These are phyloP conservation scores for Colletotrichum tabaci DNA, from an alignment of 2,329 filamentous ascomycete genomes.

Conservation along the genomic window DNA sequence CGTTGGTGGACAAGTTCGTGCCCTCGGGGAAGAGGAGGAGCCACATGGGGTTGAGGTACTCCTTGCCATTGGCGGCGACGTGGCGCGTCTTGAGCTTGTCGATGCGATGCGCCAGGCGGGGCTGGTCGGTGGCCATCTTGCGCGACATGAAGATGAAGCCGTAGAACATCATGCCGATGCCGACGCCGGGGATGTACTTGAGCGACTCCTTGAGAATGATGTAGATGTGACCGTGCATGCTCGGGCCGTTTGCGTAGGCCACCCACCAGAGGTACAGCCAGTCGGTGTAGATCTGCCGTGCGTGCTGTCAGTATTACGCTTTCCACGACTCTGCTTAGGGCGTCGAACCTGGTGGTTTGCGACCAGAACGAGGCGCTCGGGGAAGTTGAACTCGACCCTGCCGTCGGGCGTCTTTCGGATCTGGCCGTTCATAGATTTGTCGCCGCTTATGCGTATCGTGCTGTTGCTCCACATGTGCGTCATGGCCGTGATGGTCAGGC, in stretches of 20 bases:
- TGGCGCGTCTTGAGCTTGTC: conserved; percentile 75
- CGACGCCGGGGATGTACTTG: conserved; percentile 84
- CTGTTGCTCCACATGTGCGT: conserved; percentile 93
- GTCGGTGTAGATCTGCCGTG: conserved; percentile 81
- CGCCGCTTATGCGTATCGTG: conserved; percentile 85
- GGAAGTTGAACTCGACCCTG: conserved; percentile 83
- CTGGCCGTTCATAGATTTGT: conserved; percentile 83
- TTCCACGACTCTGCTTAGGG: conserved; percentile 5
- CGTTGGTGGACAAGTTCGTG: conserved; percentile 83
- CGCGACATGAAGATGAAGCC: conserved; percentile 94
- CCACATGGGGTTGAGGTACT: conserved; percentile 87
- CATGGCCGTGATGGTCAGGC: conserved; percentile 82
- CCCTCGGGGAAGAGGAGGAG: conserved; percentile 90
- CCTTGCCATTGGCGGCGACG: conserved; percentile 66
- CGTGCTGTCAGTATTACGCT: conserved; percentile 31
- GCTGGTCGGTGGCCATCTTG: conserved; percentile 86
- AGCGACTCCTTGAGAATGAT: conserved; percentile 93
- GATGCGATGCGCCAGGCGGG: conserved; percentile 81
- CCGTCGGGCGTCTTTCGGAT: conserved; percentile 80
- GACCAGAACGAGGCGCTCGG: conserved; percentile 85
- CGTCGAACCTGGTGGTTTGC: conserved; percentile 83
- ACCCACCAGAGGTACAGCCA: conserved; percentile 97
- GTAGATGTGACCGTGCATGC: conserved; percentile 88
- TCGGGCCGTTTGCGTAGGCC: conserved; percentile 82
- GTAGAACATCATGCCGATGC: conserved; percentile 87